Percentiles rank a stretch among this genome's conserved stretches.
Evolutionary conservation across 2,329 filamentous ascomycete species (phyloP).

Genomic region (Fusarium staphyleae): DNA sequence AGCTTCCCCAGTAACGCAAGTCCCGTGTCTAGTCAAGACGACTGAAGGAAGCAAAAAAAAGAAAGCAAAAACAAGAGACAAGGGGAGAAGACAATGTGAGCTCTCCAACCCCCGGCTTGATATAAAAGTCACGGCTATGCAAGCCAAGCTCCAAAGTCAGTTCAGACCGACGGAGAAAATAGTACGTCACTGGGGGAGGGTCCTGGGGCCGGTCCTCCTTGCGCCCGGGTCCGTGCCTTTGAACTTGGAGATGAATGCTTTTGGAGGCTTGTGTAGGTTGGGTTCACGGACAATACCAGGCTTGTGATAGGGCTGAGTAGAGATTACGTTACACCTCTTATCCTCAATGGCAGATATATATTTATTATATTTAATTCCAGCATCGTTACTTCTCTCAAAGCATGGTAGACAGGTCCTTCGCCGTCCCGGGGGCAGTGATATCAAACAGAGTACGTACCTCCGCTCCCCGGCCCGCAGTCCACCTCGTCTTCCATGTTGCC

Average conservation of each 20-base stretch:
- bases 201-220: background rate
- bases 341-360: no score
- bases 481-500: conserved; percentile 27
- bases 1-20: conserved; percentile 16
- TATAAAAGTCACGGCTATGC: conserved; percentile 5
- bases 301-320: no score
- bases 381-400: no score
- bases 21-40: background rate
- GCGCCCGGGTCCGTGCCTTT: conserved; percentile 10
- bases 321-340: no score
- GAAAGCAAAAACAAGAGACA: background rate
- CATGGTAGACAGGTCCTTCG: conserved; percentile 1
- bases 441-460: conserved; percentile 15
- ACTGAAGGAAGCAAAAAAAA: background rate
- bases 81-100: background rate
- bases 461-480: conserved; percentile 34
- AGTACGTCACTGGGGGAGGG: conserved; percentile 28
- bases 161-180: background rate
- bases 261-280: background rate
- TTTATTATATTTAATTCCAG: background rate
- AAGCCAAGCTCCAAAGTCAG: conserved; percentile 8
- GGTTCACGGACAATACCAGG: no score
- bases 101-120: background rate
- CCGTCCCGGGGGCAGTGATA: conserved; percentile 32
- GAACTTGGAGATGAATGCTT: background rate